Percentiles rank a stretch among this genome's conserved stretches.
These are phyloP conservation scores for Coelastrella sp. DNA, from an alignment of 139 green algal species.

Conservation along the genomic window DNA sequence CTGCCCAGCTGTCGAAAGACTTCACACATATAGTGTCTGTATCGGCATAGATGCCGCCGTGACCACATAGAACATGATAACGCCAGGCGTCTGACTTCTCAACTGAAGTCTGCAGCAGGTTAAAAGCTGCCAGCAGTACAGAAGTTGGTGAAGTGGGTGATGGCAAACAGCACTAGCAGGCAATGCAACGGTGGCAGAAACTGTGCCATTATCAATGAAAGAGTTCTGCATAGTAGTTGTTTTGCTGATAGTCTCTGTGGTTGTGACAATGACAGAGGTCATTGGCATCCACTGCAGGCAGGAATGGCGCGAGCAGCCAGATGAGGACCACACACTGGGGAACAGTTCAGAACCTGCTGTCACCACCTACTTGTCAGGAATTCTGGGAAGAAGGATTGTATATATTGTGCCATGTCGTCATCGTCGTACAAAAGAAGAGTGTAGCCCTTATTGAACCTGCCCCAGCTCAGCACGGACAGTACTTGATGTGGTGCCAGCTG, in stretches of 20 bases:
- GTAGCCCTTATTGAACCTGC: conserved; percentile 31
- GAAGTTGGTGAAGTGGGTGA: too few relatives aligned
- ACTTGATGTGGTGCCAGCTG: conserved; percentile 38
- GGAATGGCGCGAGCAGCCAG: too few relatives aligned
- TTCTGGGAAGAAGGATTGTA: conserved; percentile 16
- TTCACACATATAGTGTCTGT: conserved; percentile 36
- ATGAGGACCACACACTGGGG: too few relatives aligned
- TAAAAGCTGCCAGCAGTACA: background rate
- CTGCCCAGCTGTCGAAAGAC: conserved; percentile 15
- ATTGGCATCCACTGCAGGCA: too few relatives aligned
- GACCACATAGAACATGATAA: conserved; percentile 45
- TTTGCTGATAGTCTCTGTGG: too few relatives aligned
- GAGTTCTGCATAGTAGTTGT: too few relatives aligned
- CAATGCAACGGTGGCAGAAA: background rate
- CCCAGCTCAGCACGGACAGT: conserved; percentile 39
- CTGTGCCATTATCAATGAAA: background rate
- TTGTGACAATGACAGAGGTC: too few relatives aligned
- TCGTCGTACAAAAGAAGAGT: conserved; percentile 47
- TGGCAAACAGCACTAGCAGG: too few relatives aligned
- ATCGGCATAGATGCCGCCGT: conserved; percentile 45
- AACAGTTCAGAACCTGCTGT: background rate
- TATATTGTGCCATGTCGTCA: conserved; percentile 26
- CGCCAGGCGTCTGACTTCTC: conserved; percentile 41
- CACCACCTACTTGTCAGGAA: conserved; percentile 38
- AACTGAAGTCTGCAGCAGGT: conserved; percentile 32